Conservation (phyloP, 345 rosid genomes). For the Dipteronia sinensis region DNA sequence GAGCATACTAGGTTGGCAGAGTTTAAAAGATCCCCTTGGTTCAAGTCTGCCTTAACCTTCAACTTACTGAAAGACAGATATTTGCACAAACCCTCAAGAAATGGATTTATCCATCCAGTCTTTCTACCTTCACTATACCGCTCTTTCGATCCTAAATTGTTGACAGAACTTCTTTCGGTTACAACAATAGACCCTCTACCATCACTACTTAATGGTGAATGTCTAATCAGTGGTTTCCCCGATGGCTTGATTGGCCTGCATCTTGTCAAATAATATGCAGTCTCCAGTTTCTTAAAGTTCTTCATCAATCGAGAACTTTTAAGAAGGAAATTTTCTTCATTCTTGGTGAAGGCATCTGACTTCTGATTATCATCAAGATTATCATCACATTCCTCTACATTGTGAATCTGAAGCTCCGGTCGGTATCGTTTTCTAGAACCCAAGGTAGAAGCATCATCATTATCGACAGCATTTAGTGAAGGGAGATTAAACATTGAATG, state of each 20-base stretch:
- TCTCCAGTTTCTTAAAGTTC: conserved; percentile 88
- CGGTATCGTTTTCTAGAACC: conserved; percentile 75
- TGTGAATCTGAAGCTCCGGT: conserved; percentile 38
- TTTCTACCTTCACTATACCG: conserved; percentile 40
- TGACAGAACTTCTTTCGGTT: conserved; percentile 81
- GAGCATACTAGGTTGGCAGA: conserved; percentile 91
- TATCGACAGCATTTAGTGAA: conserved; percentile 35
- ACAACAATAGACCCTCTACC: conserved; percentile 70
- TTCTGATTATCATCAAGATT: conserved; percentile 43
- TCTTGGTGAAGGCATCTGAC: conserved; percentile 40
- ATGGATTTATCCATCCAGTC: conserved; percentile 90
- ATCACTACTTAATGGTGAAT: conserved; percentile 66
- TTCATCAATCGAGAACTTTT: conserved; percentile 77
- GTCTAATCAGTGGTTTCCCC: conserved; percentile 50
- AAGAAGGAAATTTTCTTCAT: conserved; percentile 55
- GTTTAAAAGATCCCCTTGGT: conserved; percentile 88
- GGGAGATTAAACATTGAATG: conserved; percentile 48
- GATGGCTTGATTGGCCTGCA: conserved; percentile 55
- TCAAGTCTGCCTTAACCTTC: conserved; percentile 84
- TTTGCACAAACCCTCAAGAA: conserved; percentile 94
- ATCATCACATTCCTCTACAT: conserved; percentile 50
- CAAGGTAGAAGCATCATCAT: conserved; percentile 51
- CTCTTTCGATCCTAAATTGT: conserved; percentile 55
- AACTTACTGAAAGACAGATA: conserved; percentile 80
- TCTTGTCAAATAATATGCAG: conserved; percentile 84